Evolutionary conservation across 129 eudicot species (phyloP).

Genomic region (carrot (Daucus carota)): DH1_v3.0 NC_030387.2:41453001-41453500

Average conservation of each 20-base stretch:
- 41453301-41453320: constrained; percentile 27
- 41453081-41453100: constrained; percentile 33
- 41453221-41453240: constrained; percentile 31
- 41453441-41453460: background rate
- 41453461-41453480: background rate
- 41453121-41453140: constrained; percentile 17
- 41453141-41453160: constrained; percentile 10
- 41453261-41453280: constrained; percentile 23
- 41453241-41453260: constrained; percentile 23
- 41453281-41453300: constrained; percentile 15
- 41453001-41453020: constrained; percentile 39
- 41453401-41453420: constrained; percentile 75
- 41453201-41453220: constrained; percentile 16
- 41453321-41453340: constrained; percentile 94
- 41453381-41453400: constrained; percentile 95
- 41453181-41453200: constrained; percentile 42
- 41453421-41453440: background rate
- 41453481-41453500: background rate
- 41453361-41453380: constrained; percentile 85
- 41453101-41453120: constrained; percentile 19
- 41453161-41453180: constrained; percentile 29
- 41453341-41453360: constrained; percentile 53
- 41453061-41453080: constrained; percentile 48
- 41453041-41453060: constrained; percentile 88
- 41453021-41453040: constrained; percentile 77